Evolutionary conservation across 257 asterid genomes (phyloP).

Genomic region (Penstemon davidsonii): DNA sequence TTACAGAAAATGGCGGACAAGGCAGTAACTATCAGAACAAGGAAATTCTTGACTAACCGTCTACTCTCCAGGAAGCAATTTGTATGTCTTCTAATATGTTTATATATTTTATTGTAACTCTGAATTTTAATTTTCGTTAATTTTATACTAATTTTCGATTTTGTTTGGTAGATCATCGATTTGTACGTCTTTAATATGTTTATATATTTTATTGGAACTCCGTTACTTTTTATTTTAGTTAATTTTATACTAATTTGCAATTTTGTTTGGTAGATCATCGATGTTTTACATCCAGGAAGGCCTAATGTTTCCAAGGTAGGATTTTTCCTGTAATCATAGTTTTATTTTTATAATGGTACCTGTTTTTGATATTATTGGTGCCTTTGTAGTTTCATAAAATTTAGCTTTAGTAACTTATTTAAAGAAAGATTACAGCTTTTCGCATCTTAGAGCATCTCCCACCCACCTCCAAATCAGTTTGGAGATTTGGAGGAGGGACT

Average conservation of each 20-base stretch:
- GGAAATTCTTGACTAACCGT: constrained; percentile 91
- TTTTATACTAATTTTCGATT: neutral
- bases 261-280: constrained; percentile 53
- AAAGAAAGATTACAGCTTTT: neutral
- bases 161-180: constrained; percentile 58
- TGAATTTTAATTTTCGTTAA: neutral
- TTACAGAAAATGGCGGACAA: constrained; percentile 79
- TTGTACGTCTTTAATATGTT: constrained; percentile 34
- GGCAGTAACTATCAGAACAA: constrained; percentile 82
- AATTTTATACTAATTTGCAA: neutral
- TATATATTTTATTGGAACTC: neutral
- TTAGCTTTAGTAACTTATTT: neutral
- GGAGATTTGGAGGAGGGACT: too few species aligned
- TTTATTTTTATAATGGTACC: too few species aligned
- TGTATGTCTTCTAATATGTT: constrained; percentile 34
- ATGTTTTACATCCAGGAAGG: constrained; percentile 90
- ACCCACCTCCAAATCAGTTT: too few species aligned
- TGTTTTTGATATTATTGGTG: neutral
- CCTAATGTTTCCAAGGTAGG: constrained; percentile 85
- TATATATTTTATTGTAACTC: neutral
- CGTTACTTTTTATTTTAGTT: neutral
- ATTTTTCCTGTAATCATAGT: too few species aligned
- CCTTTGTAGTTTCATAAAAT: neutral
- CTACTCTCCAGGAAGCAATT: constrained; percentile 88
- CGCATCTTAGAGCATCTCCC: neutral